Evolutionary conservation across 192 early-diverging fungal genomes (phyloP), one percentile per base, ranked within the genome.

Genomic region (Backusella morwellensis): DNA sequence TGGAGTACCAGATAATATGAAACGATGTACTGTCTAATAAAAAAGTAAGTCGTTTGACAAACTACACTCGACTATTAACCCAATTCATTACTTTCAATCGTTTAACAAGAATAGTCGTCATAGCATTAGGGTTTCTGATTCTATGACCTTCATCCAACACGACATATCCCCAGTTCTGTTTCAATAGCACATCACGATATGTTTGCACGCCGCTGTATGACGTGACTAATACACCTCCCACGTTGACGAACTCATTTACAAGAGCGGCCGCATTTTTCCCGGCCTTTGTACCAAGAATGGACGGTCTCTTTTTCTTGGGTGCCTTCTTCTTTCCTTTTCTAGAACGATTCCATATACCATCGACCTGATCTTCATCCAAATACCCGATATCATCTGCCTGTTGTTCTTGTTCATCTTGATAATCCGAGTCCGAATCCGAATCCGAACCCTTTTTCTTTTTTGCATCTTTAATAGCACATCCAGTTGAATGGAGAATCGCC

Each of bases 61-160:
- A 3, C 7, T 40, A 40, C 9, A 40, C 11, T 3, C 11, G 9
- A 23, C 6, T 17, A 77, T 7, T 26, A 63, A 47, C 11, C 47
- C 77, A 19, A 8, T 26, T 23, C 41, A 0, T 75, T 76, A 82
- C 81, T 63, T 83, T 80, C 40, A 95, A 83, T 40, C 92, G 87
- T 77, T 95, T 95, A 81, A 91, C 91, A 14, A 84, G 77, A 44
- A 93, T 59, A 4, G 89, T 98, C 6, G 95, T 91, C 26, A 93
- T 95, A 0, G 97, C 91, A 77, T 99, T 96, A 0, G 96, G 97
- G 74, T 99, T 99, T 42, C 96, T 87, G 41, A 99, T 97, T 83
- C 96, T 96, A 83, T 99, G 97, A 3, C 97, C 97, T 83, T 99
- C 97, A 78, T 99, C 97, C 38, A 99, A 79, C 11, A 99, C 88